phyloP scores from a whole-genome alignment of 148 eudicot species.

The Arbutus unedo region DNA sequence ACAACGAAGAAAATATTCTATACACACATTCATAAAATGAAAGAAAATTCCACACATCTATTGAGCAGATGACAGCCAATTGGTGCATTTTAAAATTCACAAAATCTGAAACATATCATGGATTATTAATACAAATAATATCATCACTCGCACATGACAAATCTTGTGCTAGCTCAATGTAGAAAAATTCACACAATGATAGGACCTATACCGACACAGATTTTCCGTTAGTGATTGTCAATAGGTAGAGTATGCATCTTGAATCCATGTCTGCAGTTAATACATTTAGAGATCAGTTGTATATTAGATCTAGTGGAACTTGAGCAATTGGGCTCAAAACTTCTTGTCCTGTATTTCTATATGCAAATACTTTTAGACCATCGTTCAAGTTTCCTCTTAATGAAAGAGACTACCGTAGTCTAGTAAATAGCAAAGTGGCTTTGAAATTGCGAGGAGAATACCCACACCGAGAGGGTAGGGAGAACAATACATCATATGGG shows the following conservation, averaged over 20 bases:
- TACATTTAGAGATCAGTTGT: background rate
- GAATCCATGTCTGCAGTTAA: background rate
- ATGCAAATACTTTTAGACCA: background rate
- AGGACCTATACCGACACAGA: background rate
- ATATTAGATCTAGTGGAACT: background rate
- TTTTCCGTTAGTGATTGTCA: background rate
- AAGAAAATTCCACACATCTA: background rate
- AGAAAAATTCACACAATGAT: background rate
- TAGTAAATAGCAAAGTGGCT: background rate
- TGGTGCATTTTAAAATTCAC: background rate
- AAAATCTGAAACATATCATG: background rate
- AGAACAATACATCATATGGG: background rate
- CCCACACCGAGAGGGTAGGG: background rate
- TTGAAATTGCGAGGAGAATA: background rate
- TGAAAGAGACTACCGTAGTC: background rate
- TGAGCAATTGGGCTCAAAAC: background rate
- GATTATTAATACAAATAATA: no score
- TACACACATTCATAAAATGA: background rate
- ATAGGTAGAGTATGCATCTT: background rate
- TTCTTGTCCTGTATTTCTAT: background rate
- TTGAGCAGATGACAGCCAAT: background rate
- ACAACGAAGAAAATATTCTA: background rate
- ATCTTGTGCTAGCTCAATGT: background rate
- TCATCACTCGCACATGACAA: background rate
- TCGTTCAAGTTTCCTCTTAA: background rate